phyloP scores from a whole-genome alignment of 1,284 basidiomycete species.

The Caloboletus firmus region DNA sequence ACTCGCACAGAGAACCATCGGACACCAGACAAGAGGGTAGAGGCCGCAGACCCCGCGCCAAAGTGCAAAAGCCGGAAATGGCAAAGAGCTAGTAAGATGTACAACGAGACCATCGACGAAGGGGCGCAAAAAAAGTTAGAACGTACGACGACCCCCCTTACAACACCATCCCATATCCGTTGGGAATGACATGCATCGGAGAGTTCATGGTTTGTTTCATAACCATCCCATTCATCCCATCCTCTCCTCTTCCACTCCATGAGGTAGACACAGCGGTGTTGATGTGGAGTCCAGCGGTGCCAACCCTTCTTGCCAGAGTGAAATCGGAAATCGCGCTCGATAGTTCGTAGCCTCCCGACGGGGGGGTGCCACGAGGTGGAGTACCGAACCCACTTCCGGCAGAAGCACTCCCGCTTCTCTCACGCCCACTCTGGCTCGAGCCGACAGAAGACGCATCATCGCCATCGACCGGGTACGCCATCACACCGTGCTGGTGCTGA shows the following conservation, averaged over 20 bases:
- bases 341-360: constrained; percentile 40
- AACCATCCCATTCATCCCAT: constrained; percentile 36
- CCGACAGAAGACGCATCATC: constrained; percentile 46
- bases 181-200: constrained; percentile 41
- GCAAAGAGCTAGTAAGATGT: constrained; percentile 13
- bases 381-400: constrained; percentile 40
- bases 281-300: constrained; percentile 22
- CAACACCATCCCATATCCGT: constrained; percentile 44
- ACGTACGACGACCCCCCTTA: constrained; percentile 27
- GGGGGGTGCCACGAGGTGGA: constrained; percentile 27
- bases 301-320: constrained; percentile 26
- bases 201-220: constrained; percentile 35
- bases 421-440: constrained; percentile 35
- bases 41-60: constrained; percentile 11
- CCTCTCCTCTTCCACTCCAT: constrained; percentile 34
- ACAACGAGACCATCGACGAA: constrained; percentile 8
- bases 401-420: constrained; percentile 42
- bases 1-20: constrained; percentile 11
- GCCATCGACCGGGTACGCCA: constrained; percentile 36
- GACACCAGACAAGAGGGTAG: constrained; percentile 7
- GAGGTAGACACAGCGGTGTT: constrained; percentile 28
- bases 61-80: constrained; percentile 13
- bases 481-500: constrained; percentile 27
- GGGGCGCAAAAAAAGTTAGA: neutral
- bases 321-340: constrained; percentile 31